A percentile compares a stretch with the other conserved stretches of the same genome.
Conservation (phyloP, 306 rosid genomes). For the Inga leiocalycina region DNA sequence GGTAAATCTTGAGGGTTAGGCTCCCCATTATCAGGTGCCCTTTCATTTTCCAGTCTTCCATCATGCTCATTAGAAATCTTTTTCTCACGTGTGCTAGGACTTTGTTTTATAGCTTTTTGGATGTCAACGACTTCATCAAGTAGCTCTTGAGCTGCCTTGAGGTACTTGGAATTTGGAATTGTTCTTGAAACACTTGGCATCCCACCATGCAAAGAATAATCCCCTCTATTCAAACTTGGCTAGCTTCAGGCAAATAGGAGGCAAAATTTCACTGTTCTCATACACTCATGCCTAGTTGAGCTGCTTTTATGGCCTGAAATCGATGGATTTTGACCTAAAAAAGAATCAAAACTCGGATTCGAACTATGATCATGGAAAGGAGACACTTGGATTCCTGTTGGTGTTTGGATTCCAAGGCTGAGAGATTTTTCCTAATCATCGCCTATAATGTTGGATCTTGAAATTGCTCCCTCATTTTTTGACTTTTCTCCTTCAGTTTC, state of each 20-base stretch:
- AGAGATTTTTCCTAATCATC: slow-evolving; percentile 39
- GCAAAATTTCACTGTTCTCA: slow-evolving; percentile 50
- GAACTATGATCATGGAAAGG: slow-evolving; percentile 51
- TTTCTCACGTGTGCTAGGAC: slow-evolving; percentile 44
- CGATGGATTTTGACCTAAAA: slow-evolving; percentile 60
- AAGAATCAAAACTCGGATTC: slow-evolving; percentile 51
- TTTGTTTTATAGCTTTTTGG: slow-evolving; percentile 56
- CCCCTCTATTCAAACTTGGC: slow-evolving; percentile 51
- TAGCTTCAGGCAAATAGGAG: slow-evolving; percentile 49
- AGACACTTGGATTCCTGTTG: slow-evolving; percentile 62
- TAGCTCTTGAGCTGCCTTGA: slow-evolving; percentile 70
- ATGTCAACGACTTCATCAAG: slow-evolving; percentile 84
- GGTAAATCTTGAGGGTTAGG: slow-evolving; percentile 55
- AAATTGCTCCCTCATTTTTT: too few relatives aligned
- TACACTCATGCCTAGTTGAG: slow-evolving; percentile 52
- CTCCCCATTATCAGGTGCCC: slow-evolving; percentile 42
- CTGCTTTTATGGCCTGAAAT: slow-evolving; percentile 46
- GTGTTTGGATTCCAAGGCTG: slow-evolving; percentile 66
- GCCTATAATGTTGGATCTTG: too few relatives aligned
- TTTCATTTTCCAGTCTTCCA: slow-evolving; percentile 50
- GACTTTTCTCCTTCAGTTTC: too few relatives aligned
- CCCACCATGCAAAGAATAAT: slow-evolving; percentile 60
- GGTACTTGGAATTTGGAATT: slow-evolving; percentile 68
- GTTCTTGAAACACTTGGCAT: slow-evolving; percentile 50
- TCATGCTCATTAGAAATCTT: slow-evolving; percentile 46